A percentile compares a stretch with the other conserved stretches of the same genome.
These are phyloP conservation scores for Solanum peruvianum DNA, from an alignment of 257 asterid species.

Conservation along the genomic window DNA sequence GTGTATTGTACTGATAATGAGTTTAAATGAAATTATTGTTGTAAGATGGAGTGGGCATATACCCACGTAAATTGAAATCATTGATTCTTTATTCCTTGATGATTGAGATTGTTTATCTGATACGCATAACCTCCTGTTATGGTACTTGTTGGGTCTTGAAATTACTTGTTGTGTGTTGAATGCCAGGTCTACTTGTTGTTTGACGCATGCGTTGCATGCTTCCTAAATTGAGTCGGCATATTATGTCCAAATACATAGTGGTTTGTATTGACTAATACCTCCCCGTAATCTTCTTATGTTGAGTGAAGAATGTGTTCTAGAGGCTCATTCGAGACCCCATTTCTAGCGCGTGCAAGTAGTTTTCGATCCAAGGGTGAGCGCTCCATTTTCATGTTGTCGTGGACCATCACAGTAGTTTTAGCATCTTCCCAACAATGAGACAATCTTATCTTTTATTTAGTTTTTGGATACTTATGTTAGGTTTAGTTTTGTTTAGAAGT, in stretches of 20 bases:
- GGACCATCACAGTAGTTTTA: not conserved
- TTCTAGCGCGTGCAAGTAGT: not conserved
- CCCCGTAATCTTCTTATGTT: not conserved
- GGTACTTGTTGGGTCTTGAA: not conserved
- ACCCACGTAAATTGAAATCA: not conserved
- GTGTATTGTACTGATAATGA: not conserved
- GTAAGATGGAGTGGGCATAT: not conserved
- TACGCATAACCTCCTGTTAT: not conserved
- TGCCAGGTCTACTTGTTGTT: not conserved
- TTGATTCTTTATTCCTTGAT: not conserved
- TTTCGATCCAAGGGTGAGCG: not conserved
- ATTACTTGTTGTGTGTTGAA: not conserved
- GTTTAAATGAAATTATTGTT: not conserved
- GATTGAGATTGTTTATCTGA: not conserved
- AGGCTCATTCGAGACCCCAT: not conserved
- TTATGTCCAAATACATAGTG: not conserved
- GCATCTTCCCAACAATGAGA: not conserved
- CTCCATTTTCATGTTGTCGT: not conserved
- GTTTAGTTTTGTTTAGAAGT: not conserved
- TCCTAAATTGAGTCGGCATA: not conserved
- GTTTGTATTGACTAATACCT: not conserved
- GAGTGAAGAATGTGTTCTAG: not conserved
- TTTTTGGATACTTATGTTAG: not conserved
- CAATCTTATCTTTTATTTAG: not conserved
- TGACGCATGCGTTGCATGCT: not conserved